Evolutionary conservation across 139 green algal species (phyloP), one percentile per base, ranked within the genome.

Genomic region (Pycnococcus provasolii): DNA sequence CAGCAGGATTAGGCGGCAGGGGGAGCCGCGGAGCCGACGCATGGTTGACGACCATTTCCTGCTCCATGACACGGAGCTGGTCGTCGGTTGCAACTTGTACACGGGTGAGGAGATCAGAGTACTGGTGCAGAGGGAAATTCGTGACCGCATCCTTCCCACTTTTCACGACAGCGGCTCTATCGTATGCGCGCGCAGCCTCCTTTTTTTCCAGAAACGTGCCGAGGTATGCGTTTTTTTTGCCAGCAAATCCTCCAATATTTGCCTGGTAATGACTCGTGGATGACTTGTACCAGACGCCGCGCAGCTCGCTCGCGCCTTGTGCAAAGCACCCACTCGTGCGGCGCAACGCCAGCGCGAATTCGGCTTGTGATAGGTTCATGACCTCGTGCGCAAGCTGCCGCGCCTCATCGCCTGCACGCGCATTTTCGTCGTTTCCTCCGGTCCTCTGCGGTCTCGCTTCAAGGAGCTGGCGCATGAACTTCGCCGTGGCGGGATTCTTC

Each of bases 201-300:
- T 83, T 69, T 57, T 81, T 51, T 2, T 75, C 78, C 68, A 77
- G 68, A 43, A 71, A 79, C 43, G 76, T 55, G 15, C 76, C 76
- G 13, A 82, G 53, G 69, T 82, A 83, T 2, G 59, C 44, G 63
- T 83, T 82, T 50, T 86, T 79, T 2, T 78, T 76, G 41, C 79
- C 81, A 1, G 64, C 39, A 42, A 91, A 61, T 5, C 74, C 75
- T 4, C 88, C 87, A 44, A 97, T 91, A 39, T 90, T 79, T 0
- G 88, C 85, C 75, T 97, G 91, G 85, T 87, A 96, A 42, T 53
- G 60, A 26, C 69, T 62, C 6, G 7, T n/a, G 46, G 9, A 66
- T 11, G 9, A 7, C 26, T 69, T 64, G 26, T 69, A 63, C 0
- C 86, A 91, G 3, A 95, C 88, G 6, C 89, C 89, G 0, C 67